Conservation (phyloP, 2,329 filamentous ascomycete genomes). For the Aspergillus felis region DNA sequence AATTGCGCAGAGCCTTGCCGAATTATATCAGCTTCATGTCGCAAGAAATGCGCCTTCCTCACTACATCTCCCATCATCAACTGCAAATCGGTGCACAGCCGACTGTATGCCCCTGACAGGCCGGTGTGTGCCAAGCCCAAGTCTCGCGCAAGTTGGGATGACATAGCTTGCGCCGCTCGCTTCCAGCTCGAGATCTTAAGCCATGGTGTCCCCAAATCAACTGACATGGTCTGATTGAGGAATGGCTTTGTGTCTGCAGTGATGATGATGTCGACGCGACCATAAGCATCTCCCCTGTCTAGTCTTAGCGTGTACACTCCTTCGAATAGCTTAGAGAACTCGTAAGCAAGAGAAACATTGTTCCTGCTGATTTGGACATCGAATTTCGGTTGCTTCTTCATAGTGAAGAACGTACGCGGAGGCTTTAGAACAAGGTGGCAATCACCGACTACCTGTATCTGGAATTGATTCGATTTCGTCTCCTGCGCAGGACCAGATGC, state of each 20-base stretch:
- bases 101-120: conserved; percentile 35
- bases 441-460: conserved; percentile 53
- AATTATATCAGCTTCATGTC: conserved; percentile 25
- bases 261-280: conserved; percentile 48
- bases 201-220: conserved; percentile 46
- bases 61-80: conserved; percentile 35
- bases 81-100: conserved; percentile 37
- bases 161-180: conserved; percentile 33
- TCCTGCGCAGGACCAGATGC: conserved; percentile 17
- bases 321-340: conserved; percentile 50
- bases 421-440: conserved; percentile 52
- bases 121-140: conserved; percentile 35
- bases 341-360: conserved; percentile 40
- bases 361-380: conserved; percentile 46
- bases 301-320: conserved; percentile 52
- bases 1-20: conserved; percentile 22
- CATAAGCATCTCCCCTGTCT: conserved; percentile 47
- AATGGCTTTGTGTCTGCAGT: conserved; percentile 33
- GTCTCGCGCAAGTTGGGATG: conserved; percentile 35
- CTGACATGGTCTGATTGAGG: conserved; percentile 32
- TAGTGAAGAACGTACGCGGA: conserved; percentile 39
- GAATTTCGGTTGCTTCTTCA: conserved; percentile 46
- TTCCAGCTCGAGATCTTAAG: conserved; percentile 47
- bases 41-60: conserved; percentile 31
- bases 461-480: conserved; percentile 41